Percentiles rank a stretch among this genome's conserved stretches.
phyloP scores from a whole-genome alignment of 352 stramenopile species.

The Pythium rhizo-oryzae region DNA sequence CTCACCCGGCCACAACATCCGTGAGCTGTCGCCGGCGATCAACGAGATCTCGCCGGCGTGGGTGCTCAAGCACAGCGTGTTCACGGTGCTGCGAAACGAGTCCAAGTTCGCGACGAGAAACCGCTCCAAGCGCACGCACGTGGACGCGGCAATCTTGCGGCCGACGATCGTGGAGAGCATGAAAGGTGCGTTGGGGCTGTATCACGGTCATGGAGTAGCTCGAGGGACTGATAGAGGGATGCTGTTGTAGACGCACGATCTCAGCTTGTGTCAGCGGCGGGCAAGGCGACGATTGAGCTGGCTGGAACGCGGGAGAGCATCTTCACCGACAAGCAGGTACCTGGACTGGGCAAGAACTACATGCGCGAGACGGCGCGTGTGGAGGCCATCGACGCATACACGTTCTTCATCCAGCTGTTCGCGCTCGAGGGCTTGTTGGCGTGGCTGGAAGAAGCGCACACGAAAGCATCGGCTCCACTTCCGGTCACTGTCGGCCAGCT shows the following conservation, averaged over 20 bases:
- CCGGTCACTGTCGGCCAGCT: slow-evolving; percentile 10
- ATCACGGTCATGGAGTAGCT: neutral
- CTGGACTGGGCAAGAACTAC: slow-evolving; percentile 86
- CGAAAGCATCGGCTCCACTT: slow-evolving; percentile 28
- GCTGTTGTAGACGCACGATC: slow-evolving; percentile 19
- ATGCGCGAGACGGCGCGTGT: slow-evolving; percentile 67
- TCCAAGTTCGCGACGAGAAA: slow-evolving; percentile 87
- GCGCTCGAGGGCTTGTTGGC: slow-evolving; percentile 61
- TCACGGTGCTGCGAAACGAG: slow-evolving; percentile 90
- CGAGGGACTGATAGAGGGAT: neutral
- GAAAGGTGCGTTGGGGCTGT: slow-evolving; percentile 41
- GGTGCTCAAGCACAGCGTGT: slow-evolving; percentile 91
- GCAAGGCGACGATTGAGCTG: slow-evolving; percentile 44
- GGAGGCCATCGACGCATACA: slow-evolving; percentile 69
- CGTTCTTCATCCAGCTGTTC: slow-evolving; percentile 84
- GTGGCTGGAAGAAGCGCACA: slow-evolving; percentile 16
- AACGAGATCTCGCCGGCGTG: slow-evolving; percentile 89
- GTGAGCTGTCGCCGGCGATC: slow-evolving; percentile 75
- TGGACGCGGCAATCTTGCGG: slow-evolving; percentile 71
- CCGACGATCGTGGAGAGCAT: slow-evolving; percentile 80
- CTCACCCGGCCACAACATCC: slow-evolving; percentile 71
- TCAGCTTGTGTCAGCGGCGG: slow-evolving; percentile 22
- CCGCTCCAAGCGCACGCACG: slow-evolving; percentile 62
- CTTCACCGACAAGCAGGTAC: slow-evolving; percentile 76
- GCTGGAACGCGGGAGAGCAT: slow-evolving; percentile 47